Conservation (phyloP, 2,329 filamentous ascomycete species). For the Eurotiales sp. region DNA sequence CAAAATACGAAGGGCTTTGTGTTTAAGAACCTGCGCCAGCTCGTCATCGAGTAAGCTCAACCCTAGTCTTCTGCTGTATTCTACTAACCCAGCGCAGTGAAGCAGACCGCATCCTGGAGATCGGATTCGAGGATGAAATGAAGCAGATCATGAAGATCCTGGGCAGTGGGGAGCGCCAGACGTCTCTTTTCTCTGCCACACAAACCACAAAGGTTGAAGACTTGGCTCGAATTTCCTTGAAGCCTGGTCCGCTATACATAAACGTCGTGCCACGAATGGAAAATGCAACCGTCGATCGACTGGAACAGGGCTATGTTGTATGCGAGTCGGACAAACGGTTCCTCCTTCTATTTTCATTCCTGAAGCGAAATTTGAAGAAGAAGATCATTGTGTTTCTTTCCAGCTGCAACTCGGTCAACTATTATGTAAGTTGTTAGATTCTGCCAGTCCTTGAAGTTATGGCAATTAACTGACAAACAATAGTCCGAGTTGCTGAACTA, state of each 20-base stretch:
- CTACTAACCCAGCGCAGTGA: conserved; percentile 44
- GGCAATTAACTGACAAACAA: conserved; percentile 43
- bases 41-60: conserved; percentile 68
- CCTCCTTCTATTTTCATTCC: conserved; percentile 86
- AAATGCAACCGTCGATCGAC: conserved; percentile 84
- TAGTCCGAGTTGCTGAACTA: conserved; percentile 87
- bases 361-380: conserved; percentile 88
- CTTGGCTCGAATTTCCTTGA: conserved; percentile 85
- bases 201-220: conserved; percentile 99
- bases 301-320: conserved; percentile 94
- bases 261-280: conserved; percentile 91
- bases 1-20: conserved; percentile 86
- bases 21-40: conserved; percentile 87
- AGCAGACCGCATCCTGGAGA: conserved; percentile 92
- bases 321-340: conserved; percentile 94
- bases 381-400: conserved; percentile 98
- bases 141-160: conserved; percentile 92
- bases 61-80: background rate
- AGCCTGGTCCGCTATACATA: conserved; percentile 89
- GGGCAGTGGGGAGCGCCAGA: conserved; percentile 81
- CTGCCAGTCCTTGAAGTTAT: background rate
- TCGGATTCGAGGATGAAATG: conserved; percentile 99
- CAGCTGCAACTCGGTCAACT: conserved; percentile 90
- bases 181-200: conserved; percentile 97
- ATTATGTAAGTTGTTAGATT: conserved; percentile 59